Evolutionary conservation across 129 eudicot genomes (phyloP), one percentile per base, ranked within the genome.

Genomic region (Mikania micrantha): DNA sequence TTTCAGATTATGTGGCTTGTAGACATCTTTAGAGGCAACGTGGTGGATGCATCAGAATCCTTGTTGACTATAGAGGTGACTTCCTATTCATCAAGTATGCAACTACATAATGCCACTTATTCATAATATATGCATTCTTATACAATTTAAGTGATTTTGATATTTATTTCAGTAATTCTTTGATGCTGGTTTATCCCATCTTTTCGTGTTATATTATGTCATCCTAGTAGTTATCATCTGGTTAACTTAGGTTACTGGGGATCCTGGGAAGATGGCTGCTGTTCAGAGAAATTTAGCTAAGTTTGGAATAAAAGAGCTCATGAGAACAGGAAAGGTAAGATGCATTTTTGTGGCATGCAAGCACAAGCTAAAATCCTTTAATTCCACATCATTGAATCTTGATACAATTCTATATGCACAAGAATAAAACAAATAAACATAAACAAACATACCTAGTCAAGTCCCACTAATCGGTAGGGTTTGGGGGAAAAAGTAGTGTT

Each of bases 251-350:
- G 96, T 93, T 52, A 93, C 99, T 66, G 99, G 99, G 78, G 99
- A 93, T 75, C 99, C 99, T 48, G 99, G 99, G 20, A 93, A 93
- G 81, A 82, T 88, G 79, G 95, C 53, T 60, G 92, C 96, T 65
- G 84, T 93, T 15, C 80, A 75, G 71, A 93, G 92, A 71, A 93
- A 89, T 77, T 69, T 93, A 60, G 76, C 76, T 21, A 86, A 89
- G 78, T 89, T 89, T 71, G 99, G 99, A 50, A 87, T 89, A 60
- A 86, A 78, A 75, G 93, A 93, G 78, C 80, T 93, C 50, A 89
- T 88, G 17, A 85, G 96, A 82, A 93, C 99, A 35, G 99, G 99
- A 73, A 93, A 84, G 93, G 98, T 93, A 66, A 71, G 66, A 31
- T 68, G 21, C 40, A 34, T 41, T 7, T 62, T 48, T 36, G 49